Conservation (phyloP, 441 rosid genomes). For the Corymbia citriodora region DNA sequence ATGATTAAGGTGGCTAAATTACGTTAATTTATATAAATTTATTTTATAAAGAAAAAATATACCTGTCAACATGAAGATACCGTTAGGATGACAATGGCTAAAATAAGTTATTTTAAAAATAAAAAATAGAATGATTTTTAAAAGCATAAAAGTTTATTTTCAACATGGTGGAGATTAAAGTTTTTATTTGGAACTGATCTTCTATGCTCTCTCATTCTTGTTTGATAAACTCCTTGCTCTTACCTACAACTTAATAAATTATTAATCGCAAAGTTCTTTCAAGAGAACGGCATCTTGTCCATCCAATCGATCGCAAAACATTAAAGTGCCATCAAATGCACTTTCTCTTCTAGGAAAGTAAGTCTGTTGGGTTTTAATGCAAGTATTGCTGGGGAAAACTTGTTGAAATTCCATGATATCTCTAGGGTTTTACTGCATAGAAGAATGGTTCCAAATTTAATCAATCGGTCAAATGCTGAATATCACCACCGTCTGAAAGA, state of each 20-base stretch:
- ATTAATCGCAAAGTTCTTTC: background rate
- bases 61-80: background rate
- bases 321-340: background rate
- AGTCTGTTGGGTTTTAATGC: background rate
- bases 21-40: background rate
- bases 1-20: background rate
- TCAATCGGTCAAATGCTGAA: background rate
- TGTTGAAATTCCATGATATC: background rate
- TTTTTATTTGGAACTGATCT: too few species aligned
- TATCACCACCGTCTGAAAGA: background rate
- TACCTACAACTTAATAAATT: rapidly evolving
- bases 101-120: background rate
- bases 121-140: background rate
- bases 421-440: background rate
- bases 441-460: background rate
- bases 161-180: too few species aligned
- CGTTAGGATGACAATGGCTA: background rate
- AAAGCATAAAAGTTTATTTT: background rate
- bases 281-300: rapidly evolving
- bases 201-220: background rate
- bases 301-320: background rate
- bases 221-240: background rate
- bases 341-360: background rate
- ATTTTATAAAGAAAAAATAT: background rate
- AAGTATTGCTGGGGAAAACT: background rate